Base-by-base conservation (phyloP, 257 asterid genomes). In the Hygrophila difformis region DNA sequence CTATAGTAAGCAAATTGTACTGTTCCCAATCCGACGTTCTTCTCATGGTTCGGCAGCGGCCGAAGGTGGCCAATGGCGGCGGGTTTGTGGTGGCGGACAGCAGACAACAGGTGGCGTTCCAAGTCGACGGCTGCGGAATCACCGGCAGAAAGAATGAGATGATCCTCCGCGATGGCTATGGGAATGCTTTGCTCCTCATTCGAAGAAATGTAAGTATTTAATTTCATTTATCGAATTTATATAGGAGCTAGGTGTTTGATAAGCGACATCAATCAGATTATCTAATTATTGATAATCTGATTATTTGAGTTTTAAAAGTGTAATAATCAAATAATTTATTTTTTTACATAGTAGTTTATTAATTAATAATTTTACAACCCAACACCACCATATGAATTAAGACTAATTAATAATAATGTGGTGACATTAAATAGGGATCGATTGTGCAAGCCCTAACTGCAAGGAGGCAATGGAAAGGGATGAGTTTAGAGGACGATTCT, bases 71-170 rank as follows among this genome's bases (percentile, higher is more conserved):
- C 18, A 78, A 59, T 44, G 97, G 97, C 11, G 97, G 97, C 1
- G 97, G 97, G 20, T 74, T 87, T 47, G 81, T 49, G 65, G 95
- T 72, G 57, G 64, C 75, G 0, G 84, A 83, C 44, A 11, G 49
- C 17, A 26, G 23, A 49, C 92, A 81, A 11, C 59, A 56, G 53
- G 55, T 66, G 19, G 56, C 76, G 18, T 87, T 83, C 47, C 65
- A 59, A 18, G 82, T 78, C 18, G 95, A 84, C 37, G 97, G 95
- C 3, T 87, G 97, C 47, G 97, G 97, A 23, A 11, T 78, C 49
- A 53, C 76, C 39, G 97, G 95, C 11, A 77, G 62, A 57, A 81
- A 84, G 43, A 79, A 72, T 2, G 76, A 84, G 63, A 31, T 87
- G 28, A 56, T 84, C 54, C 65, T 84, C 3, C 63, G 72, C 33